Evolutionary conservation across 352 stramenopile species (phyloP).

Genomic region (Phytophthora foliorum): DNA sequence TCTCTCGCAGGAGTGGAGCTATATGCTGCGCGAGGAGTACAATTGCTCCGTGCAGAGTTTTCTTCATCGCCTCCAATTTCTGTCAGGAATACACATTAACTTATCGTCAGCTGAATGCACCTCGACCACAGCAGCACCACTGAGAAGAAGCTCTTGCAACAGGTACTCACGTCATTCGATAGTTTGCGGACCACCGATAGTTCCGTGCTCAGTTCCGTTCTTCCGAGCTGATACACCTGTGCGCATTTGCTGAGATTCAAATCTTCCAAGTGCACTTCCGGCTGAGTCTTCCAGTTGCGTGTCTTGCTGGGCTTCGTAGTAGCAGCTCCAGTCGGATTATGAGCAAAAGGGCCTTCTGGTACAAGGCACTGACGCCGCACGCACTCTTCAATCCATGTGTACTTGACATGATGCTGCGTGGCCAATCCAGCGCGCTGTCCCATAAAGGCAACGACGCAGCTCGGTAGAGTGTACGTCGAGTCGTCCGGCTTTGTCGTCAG

Average conservation of each 20-base stretch:
- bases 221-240: conserved; percentile 56
- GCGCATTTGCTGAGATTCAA: conserved; percentile 52
- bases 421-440: conserved; percentile 57
- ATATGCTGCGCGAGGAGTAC: conserved; percentile 86
- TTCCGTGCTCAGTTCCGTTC: conserved; percentile 48
- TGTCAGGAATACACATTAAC: conserved; percentile 26
- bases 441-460: conserved; percentile 67
- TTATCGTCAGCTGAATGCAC: conserved; percentile 5
- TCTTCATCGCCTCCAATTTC: conserved; percentile 65
- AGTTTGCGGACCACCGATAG: conserved; percentile 60
- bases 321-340: conserved; percentile 23
- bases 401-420: conserved; percentile 73
- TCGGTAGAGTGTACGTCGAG: conserved; percentile 54
- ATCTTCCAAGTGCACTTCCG: conserved; percentile 61
- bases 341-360: conserved; percentile 61
- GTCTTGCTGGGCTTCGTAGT: conserved; percentile 22
- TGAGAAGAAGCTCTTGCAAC: background rate
- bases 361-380: conserved; percentile 62
- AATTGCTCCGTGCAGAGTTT: conserved; percentile 61
- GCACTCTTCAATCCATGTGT: conserved; percentile 88
- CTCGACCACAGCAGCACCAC: background rate
- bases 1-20: conserved; percentile 64
- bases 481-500: conserved; percentile 37
- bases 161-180: conserved; percentile 49
- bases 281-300: conserved; percentile 59